phyloP scores from a whole-genome alignment of 2,329 filamentous ascomycete species.

The Phaeosphaeriaceae sp. region DNA sequence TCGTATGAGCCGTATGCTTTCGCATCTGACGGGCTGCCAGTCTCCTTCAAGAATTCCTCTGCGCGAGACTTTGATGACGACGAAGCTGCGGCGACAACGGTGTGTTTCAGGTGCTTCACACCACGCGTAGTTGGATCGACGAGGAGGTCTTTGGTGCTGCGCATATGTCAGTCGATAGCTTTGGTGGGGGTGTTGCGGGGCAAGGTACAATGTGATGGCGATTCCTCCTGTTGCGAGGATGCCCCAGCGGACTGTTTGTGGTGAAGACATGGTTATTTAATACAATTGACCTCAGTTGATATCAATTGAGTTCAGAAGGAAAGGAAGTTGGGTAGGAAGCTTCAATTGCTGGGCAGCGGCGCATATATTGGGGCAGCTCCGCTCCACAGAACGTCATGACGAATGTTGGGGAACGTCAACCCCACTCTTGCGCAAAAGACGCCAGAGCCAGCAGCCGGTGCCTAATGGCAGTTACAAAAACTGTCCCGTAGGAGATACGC shows the following conservation, averaged over 20 bases:
- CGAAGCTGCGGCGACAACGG: conserved; percentile 80
- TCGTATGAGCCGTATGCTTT: conserved; percentile 82
- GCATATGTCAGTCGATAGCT: conserved; percentile 13
- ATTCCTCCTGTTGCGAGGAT: conserved; percentile 60
- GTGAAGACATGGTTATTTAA: conserved; percentile 37
- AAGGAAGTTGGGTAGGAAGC: conserved; percentile 1
- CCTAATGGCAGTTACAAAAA: background rate
- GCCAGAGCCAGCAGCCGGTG: conserved; percentile 6
- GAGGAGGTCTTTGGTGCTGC: conserved; percentile 74
- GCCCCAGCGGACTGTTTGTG: conserved; percentile 52
- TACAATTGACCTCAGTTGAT: background rate
- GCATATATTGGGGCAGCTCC: conserved; percentile 6
- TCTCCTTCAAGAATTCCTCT: conserved; percentile 74
- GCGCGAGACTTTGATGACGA: conserved; percentile 76
- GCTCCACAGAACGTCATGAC: conserved; percentile 22
- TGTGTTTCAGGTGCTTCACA: conserved; percentile 77
- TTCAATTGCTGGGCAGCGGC: background rate
- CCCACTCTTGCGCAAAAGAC: conserved; percentile 21
- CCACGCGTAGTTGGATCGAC: conserved; percentile 74
- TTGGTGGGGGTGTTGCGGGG: conserved; percentile 20
- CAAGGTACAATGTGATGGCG: conserved; percentile 52
- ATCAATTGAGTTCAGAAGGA: background rate
- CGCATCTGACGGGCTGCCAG: conserved; percentile 72
- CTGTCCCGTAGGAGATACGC: background rate
- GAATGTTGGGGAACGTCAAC: conserved; percentile 11